These are phyloP conservation scores for Solanum hybrid DNA, from an alignment of 305 asterid species.

Conservation along the genomic window DNA sequence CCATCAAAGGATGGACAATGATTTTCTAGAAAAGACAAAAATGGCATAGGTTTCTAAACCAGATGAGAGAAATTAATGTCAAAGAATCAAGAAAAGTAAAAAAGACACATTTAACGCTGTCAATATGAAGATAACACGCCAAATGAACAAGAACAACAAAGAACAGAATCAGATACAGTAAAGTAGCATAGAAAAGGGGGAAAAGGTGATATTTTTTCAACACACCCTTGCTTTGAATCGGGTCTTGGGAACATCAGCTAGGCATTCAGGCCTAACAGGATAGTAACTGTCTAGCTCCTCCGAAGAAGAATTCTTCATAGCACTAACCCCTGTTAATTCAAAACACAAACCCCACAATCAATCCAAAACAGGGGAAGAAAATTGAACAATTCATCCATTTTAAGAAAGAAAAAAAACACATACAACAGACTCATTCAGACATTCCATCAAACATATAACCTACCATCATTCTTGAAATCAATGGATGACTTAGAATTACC, in stretches of 20 bases:
- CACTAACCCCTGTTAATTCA: slow-evolving; percentile 6
- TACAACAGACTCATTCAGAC: background rate
- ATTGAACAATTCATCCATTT: background rate
- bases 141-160: background rate
- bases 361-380: background rate
- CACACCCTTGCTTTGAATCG: slow-evolving; percentile 85
- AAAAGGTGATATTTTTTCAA: background rate
- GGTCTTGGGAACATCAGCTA: slow-evolving; percentile 70
- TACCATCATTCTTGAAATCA: slow-evolving; percentile 21
- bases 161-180: background rate
- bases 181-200: background rate
- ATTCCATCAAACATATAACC: background rate
- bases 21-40: background rate
- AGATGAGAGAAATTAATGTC: background rate
- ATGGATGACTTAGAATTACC: slow-evolving; percentile 15
- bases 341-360: background rate
- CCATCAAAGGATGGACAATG: background rate
- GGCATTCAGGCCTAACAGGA: slow-evolving; percentile 74
- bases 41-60: background rate
- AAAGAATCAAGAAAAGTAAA: background rate
- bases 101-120: background rate
- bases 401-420: background rate
- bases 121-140: background rate
- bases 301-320: slow-evolving; percentile 28
- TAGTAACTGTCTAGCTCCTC: slow-evolving; percentile 78